Conservation (phyloP, 805 yeast genomes). For the Starmerella vitae region DNA sequence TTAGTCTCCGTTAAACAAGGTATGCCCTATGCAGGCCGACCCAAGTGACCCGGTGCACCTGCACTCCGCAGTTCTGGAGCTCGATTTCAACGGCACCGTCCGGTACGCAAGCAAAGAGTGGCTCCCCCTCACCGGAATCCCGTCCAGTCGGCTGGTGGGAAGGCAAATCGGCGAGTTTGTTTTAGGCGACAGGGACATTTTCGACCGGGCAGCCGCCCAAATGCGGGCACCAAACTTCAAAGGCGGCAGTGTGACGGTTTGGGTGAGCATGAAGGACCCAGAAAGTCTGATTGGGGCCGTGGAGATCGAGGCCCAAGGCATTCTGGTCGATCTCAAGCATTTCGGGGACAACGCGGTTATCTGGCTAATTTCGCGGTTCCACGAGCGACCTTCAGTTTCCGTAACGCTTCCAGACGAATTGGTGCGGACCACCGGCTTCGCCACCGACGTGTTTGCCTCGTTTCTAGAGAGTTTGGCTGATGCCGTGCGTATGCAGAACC, state of each 20-base stretch:
- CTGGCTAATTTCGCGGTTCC: constrained; percentile 82
- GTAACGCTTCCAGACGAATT: constrained; percentile 41
- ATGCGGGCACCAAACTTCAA: constrained; percentile 20
- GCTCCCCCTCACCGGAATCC: constrained; percentile 44
- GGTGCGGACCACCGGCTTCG: constrained; percentile 73
- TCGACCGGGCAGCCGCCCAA: constrained; percentile 26
- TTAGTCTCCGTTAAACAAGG: too few species aligned
- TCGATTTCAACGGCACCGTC: constrained; percentile 69
- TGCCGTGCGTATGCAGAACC: constrained; percentile 45
- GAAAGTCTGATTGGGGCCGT: constrained; percentile 2
- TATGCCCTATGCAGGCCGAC: too few species aligned
- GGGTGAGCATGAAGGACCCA: constrained; percentile 12
- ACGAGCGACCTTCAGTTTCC: constrained; percentile 45
- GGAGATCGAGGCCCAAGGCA: constrained; percentile 73
- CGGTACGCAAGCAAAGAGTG: constrained; percentile 62
- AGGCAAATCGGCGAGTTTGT: constrained; percentile 20
- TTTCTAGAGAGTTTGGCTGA: constrained; percentile 56
- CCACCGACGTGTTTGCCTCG: constrained; percentile 67
- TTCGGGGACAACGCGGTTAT: constrained; percentile 24
- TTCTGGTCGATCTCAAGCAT: constrained; percentile 41
- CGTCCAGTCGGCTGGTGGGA: constrained; percentile 16
- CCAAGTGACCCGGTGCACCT: too few species aligned
- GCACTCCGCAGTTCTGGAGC: constrained; percentile 51
- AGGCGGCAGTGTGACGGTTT: constrained; percentile 17
- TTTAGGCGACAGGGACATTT: constrained; percentile 22